Evolutionary conservation across 371 early-diverging fungal species (phyloP).

Genomic region (Cokeromyces recurvatus): DNA sequence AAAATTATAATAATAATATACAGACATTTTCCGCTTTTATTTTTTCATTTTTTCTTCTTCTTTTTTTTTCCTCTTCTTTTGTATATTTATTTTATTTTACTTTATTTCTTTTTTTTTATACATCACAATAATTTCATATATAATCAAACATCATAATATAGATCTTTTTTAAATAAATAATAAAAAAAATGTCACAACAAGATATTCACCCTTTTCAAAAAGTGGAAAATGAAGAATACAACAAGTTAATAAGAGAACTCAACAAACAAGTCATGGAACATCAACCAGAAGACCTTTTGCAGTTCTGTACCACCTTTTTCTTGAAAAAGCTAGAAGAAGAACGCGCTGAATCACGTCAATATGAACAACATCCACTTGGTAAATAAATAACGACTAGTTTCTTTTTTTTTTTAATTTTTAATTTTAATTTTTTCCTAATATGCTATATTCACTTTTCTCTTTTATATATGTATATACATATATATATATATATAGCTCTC

Average conservation of each 20-base stretch:
- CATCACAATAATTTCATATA: too few species aligned
- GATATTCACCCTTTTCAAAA: constrained; percentile 16
- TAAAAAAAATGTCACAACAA: constrained; percentile 8
- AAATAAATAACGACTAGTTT: neutral
- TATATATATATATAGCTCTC: neutral
- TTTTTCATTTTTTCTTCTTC: too few species aligned
- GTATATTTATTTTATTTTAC: too few species aligned
- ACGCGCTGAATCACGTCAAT: constrained; percentile 34
- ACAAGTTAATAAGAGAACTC: constrained; percentile 21
- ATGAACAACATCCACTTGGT: constrained; percentile 13
- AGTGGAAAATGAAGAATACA: constrained; percentile 18
- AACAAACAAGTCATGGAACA: constrained; percentile 14
- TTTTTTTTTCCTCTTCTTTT: too few species aligned
- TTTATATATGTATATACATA: neutral
- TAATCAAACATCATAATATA: too few species aligned
- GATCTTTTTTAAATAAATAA: too few species aligned
- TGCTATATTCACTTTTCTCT: too few species aligned
- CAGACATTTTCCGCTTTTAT: too few species aligned
- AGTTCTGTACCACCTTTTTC: constrained; percentile 87
- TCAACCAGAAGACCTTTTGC: constrained; percentile 71
- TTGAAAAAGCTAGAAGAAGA: constrained; percentile 63
- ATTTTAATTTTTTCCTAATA: neutral
- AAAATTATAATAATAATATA: too few species aligned
- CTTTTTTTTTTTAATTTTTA: too few species aligned
- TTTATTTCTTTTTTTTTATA: too few species aligned